Base-by-base conservation (phyloP, 169 alveolate genomes). In the Plasmodium vivax region DNA sequence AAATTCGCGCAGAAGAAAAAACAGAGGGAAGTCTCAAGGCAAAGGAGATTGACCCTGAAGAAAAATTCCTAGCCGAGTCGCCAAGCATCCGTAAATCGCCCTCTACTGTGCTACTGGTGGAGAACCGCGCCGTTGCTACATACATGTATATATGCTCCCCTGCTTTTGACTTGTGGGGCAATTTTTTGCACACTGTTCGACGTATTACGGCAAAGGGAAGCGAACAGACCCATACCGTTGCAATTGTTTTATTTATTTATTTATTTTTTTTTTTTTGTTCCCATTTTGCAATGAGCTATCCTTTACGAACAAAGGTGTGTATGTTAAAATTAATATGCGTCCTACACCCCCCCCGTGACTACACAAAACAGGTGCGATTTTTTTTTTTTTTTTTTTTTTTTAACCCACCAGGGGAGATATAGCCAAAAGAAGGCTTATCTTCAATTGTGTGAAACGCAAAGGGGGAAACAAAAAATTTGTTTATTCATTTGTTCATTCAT, bases 1-100 rank as follows among this genome's bases (percentile, higher is more conserved):
- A 88, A 88, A 68, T 32, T 36, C 47, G 23, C 58, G 58, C 94
- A 88, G 82, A 88, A 62, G 30, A 88, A 88, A 80, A 88, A 51
- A 58, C 88, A 88, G 30, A 88, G 72, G 72, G 90, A 68, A 81
- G 75, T 45, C 34, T 41, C 56, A 14, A 71, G 74, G 74, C 88
- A 88, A 58, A 41, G 83, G 58, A 80, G 94, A 19, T 58, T 88
- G 51, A 88, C 71, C 71, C 36, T 79, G 75, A 88, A 88, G 83
- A 88, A 45, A 14, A 58, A 88, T 80, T 47, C n/a, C 27, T 79
- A 43, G 72, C 82, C 47, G 9, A 75, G 45, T 68, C 14, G 38
- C 32, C 16, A 30, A n/a, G 77, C 38, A 41, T 68, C 41, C 77
- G 38, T 68, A 68, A 27, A 68, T 68, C 32, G 36, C 8, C 16